Base-by-base conservation (phyloP, 768 basidiomycete genomes). In the Serendipita sp. region DNA sequence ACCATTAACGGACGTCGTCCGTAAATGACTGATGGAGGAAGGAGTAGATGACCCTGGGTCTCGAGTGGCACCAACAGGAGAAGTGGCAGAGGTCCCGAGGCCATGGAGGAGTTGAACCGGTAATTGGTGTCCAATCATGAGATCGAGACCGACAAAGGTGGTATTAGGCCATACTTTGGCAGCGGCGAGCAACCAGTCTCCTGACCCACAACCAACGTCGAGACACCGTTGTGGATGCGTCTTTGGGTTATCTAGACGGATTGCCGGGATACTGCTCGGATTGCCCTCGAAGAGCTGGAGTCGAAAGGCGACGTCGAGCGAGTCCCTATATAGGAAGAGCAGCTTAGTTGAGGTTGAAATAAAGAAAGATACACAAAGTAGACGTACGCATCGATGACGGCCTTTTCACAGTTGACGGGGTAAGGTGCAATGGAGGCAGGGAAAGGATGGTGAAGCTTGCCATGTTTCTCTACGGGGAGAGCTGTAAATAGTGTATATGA, bases 371-470 rank as follows among this genome's bases (percentile, higher is more conserved):
- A 8, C 5, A 41, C 13, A 41, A 41, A 41, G 38, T 7, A 52
- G n/a, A 52, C 48, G 34, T 38, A 60, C 56, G 56, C 56, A 32
- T 60, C 56, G 35, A 36, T n/a, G 28, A 60, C 56, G 35, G 56
- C 56, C 23, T 36, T 23, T 60, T 60, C 56, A 35, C 11, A 36
- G 56, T 36, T 60, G 34, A 60, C 23, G 16, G 56, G 56, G 35
- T 60, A 60, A 10, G 56, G 56, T 36, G 56, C 56, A 36, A 60
- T 30, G 16, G 56, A 28, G 56, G 23, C 16, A 23, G 56, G 56
- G 35, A 60, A 60, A 5, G 56, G 56, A 36, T 60, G 56, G 35
- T 60, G 56, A n/a, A n/a, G 56, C 35, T 60, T 60, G 56, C 56
- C 56, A 36, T 60, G 16, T n/a, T 60, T 60, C 23, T 60, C 56